phyloP scores from a whole-genome alignment of 2,329 filamentous ascomycete species.

The Cladorrhinum sp. region DNA sequence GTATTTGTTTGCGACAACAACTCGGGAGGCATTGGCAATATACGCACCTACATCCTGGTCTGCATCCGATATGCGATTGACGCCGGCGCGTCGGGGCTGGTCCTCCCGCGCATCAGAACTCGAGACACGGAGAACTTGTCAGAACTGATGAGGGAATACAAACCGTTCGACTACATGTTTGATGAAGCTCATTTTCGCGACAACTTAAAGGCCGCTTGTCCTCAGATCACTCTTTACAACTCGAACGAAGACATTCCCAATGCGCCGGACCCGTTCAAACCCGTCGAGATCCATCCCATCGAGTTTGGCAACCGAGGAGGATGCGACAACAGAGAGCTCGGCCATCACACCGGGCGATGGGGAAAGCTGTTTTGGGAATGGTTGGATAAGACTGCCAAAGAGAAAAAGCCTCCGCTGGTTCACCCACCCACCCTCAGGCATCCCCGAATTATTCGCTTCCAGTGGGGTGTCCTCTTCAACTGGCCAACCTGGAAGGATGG shows the following conservation, averaged over 20 bases:
- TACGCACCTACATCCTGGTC: conserved; percentile 49
- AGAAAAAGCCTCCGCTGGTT: conserved; percentile 22
- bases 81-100: conserved; percentile 44
- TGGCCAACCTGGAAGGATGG: conserved; percentile 46
- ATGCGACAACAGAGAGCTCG: conserved; percentile 40
- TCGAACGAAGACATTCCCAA: conserved; percentile 38
- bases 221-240: conserved; percentile 43
- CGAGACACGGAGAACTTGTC: conserved; percentile 40
- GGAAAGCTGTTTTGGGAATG: conserved; percentile 35
- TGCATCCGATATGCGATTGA: conserved; percentile 49
- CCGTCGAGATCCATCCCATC: conserved; percentile 42
- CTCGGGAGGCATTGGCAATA: conserved; percentile 49
- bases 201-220: conserved; percentile 38
- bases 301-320: conserved; percentile 38
- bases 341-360: conserved; percentile 41
- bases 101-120: conserved; percentile 45
- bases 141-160: conserved; percentile 40
- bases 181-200: conserved; percentile 44
- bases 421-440: conserved; percentile 22
- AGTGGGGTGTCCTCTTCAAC: conserved; percentile 45
- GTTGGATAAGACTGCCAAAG: conserved; percentile 30
- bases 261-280: conserved; percentile 31
- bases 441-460: conserved; percentile 41
- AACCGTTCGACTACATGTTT: conserved; percentile 46
- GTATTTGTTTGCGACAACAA: conserved; percentile 50